phyloP scores from a whole-genome alignment of 2,329 filamentous ascomycete genomes.

The Ascochyta rabiei region DNA sequence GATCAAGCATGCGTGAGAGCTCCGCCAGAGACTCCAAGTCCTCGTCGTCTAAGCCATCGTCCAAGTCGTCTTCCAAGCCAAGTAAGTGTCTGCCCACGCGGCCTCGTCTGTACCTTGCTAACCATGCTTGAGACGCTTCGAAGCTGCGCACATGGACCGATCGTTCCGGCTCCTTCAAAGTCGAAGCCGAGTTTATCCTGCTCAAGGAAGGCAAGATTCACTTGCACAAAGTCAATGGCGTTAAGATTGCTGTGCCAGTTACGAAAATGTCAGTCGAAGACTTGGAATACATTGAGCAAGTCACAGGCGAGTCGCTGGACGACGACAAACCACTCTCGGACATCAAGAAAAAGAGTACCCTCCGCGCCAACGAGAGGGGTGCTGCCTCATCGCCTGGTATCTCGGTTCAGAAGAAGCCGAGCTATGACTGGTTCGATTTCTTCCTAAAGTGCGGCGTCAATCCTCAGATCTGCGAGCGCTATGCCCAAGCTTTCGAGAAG shows the following conservation, averaged over 20 bases:
- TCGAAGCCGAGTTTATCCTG: conserved; percentile 94
- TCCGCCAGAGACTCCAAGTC: conserved; percentile 61
- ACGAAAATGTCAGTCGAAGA: conserved; percentile 95
- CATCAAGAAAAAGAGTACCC: conserved; percentile 64
- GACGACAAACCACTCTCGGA: conserved; percentile 93
- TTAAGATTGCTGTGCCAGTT: conserved; percentile 96
- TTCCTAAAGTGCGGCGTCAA: conserved; percentile 92
- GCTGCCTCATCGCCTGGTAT: conserved; percentile 59
- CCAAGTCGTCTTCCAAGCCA: conserved; percentile 66
- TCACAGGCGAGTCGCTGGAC: conserved; percentile 84
- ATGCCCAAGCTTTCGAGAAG: conserved; percentile 83
- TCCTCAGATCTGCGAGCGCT: conserved; percentile 91
- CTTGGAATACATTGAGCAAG: conserved; percentile 89
- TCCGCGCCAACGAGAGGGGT: conserved; percentile 55
- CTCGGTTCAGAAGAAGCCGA: conserved; percentile 70
- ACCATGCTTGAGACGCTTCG: conserved; percentile 61
- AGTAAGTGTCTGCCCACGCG: conserved; percentile 64
- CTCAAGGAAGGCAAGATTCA: conserved; percentile 97
- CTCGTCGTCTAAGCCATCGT: conserved; percentile 37
- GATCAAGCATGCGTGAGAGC: conserved; percentile 72
- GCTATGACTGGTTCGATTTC: conserved; percentile 99
- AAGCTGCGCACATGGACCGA: conserved; percentile 95
- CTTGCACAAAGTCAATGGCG: conserved; percentile 94
- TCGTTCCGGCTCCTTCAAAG: conserved; percentile 92
- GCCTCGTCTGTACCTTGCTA: conserved; percentile 18